phyloP scores from a whole-genome alignment of 352 stramenopile genomes.

The Pseudoperonospora humuli region DNA sequence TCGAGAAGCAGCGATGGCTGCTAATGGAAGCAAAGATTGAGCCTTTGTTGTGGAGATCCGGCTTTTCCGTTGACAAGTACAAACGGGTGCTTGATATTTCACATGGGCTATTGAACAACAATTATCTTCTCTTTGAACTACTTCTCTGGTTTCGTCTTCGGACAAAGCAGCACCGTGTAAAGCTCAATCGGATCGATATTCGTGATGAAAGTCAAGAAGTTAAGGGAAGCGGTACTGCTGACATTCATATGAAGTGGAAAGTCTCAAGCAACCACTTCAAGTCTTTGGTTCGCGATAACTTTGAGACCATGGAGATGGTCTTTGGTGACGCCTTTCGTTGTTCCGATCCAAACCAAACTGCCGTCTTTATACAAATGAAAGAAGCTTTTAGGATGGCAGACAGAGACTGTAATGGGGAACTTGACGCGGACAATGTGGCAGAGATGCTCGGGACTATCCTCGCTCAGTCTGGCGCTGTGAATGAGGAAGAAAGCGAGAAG shows the following conservation, averaged over 20 bases:
- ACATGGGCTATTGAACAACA: conserved; percentile 72
- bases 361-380: conserved; percentile 86
- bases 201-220: conserved; percentile 24
- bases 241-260: conserved; percentile 41
- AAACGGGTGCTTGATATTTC: conserved; percentile 50
- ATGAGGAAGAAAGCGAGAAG: conserved; percentile 50
- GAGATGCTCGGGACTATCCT: conserved; percentile 80
- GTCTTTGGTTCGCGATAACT: conserved; percentile 48
- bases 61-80: conserved; percentile 75
- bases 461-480: conserved; percentile 59
- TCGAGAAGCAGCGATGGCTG: conserved; percentile 57
- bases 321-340: conserved; percentile 73
- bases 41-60: conserved; percentile 55
- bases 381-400: conserved; percentile 73
- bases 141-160: conserved; percentile 68
- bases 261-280: conserved; percentile 44
- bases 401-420: conserved; percentile 73
- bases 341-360: conserved; percentile 67
- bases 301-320: conserved; percentile 61
- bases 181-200: conserved; percentile 42
- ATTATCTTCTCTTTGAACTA: conserved; percentile 73
- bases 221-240: conserved; percentile 9
- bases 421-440: conserved; percentile 67
- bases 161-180: conserved; percentile 35
- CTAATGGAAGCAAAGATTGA: conserved; percentile 55